Base-by-base conservation (phyloP, 2,329 filamentous ascomycete species). In the Nigrospora sphaerica region DNA sequence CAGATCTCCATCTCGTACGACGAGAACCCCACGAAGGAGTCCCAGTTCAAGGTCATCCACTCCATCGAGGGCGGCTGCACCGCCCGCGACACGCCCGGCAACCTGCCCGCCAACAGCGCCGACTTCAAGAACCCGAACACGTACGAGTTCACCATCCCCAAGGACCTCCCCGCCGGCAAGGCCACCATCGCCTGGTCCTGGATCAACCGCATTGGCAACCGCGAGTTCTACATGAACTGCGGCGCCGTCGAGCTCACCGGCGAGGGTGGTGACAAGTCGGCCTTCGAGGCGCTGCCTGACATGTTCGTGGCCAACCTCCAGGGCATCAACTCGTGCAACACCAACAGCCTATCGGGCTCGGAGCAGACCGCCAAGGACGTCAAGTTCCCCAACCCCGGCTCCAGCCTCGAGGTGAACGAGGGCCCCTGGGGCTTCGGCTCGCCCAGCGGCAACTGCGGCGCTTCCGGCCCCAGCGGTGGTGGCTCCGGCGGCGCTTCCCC, bases 201-300 rank as follows among this genome's bases (percentile, higher is more conserved):
- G 93, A 81, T 95, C 67, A 97, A 97, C 73, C 86, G 85, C 49
- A 60, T 95, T 11, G 93, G 93, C 3, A 95, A 95, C 71, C 84
- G 91, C 1, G 93, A 97, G 63, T 89, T 95, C 77, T 96, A 97
- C 75, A 95, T 95, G 90, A 95, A 95, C 76, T 98, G 92, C 57
- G 88, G 86, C 0, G 81, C 88, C 0, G 65, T 95, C 41, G 77
- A 73, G 0, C 74, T 97, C 19, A 79, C 78, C 0, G 78, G 78
- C 10, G 53, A 51, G 0, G 68, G 66, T 0, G 77, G 77, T 44
- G 64, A 66, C 38, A 57, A 80, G 46, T 64, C 71, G 2, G 78
- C 78, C 53, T 77, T 84, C 51, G 62, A 78, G 35, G 63, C 68
- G 0, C 83, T 95, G 12, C 88, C 89, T 0, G 71, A 82, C 47